Base-by-base conservation (phyloP, 1,284 basidiomycete species). In the Wallemia hederae region DNA sequence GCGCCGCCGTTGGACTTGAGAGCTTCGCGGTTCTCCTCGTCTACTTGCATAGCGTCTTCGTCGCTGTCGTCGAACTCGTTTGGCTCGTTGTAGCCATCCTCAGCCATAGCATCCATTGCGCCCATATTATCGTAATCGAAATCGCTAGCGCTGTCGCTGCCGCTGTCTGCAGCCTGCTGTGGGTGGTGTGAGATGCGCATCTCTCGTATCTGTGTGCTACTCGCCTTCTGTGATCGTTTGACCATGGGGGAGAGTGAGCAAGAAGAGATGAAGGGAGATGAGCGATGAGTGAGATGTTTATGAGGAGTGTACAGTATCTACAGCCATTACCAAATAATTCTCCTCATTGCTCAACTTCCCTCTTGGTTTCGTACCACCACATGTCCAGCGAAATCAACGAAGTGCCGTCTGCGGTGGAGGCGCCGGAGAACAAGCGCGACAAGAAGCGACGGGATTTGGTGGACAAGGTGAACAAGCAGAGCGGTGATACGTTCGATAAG, bases 381-480 rank as follows among this genome's bases (percentile, higher is more conserved):
- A n/a, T n/a, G n/a, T n/a, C n/a, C n/a, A n/a, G n/a, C n/a, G n/a
- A n/a, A n/a, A n/a, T n/a, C n/a, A n/a, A n/a, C n/a, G n/a, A n/a
- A n/a, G n/a, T 49, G 39, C 22, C 39, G 39, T 49, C 39, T 58
- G 56, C 3, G 9, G 24, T 26, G 3, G 56, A 58, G 24, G 25
- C 56, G 19, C 25, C 56, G 19, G 56, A 58, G 25, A 70, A 67
- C 58, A 75, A 75, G 65, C 68, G 73, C n/a, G 74, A 75, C 64
- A 70, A 72, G 65, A 73, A 74, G 64, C 64, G 74, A 55, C 65
- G 74, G 27, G 74, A 75, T 63, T 74, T 74, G 58, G 70, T 74
- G 60, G 74, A 74, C 63, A 72, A 73, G 65, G 72, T 76, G 26
- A 71, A 74, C 64, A 66, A 71, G 28, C 67, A 74, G 27, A 72